phyloP scores from a whole-genome alignment of 2,329 filamentous ascomycete genomes.

The Endothia cerciana region DNA sequence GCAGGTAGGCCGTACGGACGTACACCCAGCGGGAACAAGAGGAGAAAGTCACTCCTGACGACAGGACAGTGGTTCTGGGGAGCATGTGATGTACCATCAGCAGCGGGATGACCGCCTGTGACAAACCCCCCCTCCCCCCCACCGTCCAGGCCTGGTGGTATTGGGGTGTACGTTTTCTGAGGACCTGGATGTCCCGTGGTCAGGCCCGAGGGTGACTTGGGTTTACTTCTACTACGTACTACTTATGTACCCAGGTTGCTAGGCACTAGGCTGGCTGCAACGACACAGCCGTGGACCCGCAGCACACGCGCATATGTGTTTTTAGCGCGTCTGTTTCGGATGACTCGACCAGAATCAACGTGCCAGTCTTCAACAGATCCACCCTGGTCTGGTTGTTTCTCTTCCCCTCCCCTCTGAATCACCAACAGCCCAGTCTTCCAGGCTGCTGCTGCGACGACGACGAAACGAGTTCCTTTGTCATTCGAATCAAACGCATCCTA shows the following conservation, averaged over 20 bases:
- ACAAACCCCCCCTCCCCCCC: too few relatives aligned
- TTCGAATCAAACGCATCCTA: neutral
- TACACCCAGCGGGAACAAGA: neutral
- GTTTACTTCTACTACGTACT: neutral
- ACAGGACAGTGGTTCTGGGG: neutral
- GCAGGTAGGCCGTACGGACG: neutral
- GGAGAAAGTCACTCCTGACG: constrained; percentile 1
- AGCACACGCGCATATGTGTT: constrained; percentile 1
- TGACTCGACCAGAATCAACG: constrained; percentile 15
- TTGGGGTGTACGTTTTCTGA: too few relatives aligned
- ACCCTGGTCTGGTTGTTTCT: constrained; percentile 7
- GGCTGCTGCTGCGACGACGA: constrained; percentile 15
- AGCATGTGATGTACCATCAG: neutral
- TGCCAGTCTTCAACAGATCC: constrained; percentile 15
- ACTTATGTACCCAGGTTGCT: neutral
- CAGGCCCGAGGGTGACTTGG: neutral
- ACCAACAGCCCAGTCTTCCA: constrained; percentile 14
- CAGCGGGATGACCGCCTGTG: neutral
- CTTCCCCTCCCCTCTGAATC: constrained; percentile 1
- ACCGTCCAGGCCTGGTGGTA: too few relatives aligned
- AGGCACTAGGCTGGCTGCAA: neutral
- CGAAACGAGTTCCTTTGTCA: neutral
- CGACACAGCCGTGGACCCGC: constrained; percentile 14
- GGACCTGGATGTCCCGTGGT: neutral
- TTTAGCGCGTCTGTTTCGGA: constrained; percentile 17